Base-by-base conservation (phyloP, 768 basidiomycete species). In the Amanita rimosa region DNA sequence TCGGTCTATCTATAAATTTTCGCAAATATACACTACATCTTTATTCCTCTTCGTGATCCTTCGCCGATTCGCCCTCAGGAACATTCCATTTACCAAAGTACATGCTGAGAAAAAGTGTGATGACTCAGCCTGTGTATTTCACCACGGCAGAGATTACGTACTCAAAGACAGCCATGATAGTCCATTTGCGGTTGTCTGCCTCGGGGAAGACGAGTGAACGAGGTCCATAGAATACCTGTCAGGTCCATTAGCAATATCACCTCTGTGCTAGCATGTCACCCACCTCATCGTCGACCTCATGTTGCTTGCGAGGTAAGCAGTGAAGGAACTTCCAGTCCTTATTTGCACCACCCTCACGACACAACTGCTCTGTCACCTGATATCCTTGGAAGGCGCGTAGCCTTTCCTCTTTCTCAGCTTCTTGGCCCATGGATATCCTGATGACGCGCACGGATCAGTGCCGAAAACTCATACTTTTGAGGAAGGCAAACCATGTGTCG, bases 401-500 rank as follows among this genome's bases (percentile, higher is more conserved):
- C 13, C 95, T 81, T 56, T 90, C 81, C 27, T 71, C 87, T 54
- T 93, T 91, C 64, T 98, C 93, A 1, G 83, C 85, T 65, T 98
- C 96, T 65, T 96, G 92, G 14, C 96, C 96, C 96, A 99, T 98
- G 2, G 95, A 97, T 54, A 98, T 92, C 93, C 91, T 94, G 27
- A 7, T 36, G 26, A 17, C 31, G 47, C 21, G 1, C 16, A 31
- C 19, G 16, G 17, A 31, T 22, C 9, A 35, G 38, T 44, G 9
- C 53, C 3, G 34, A 29, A 17, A 13, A 37, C 38, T 40, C 14
- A 35, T 21, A 14, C 29, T 7, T 16, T 44, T 26, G 35, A 45
- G n/a, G 31, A 51, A 42, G 40, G 61, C 73, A 50, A 52, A 90
- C 92, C 95, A 99, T 3, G 96, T 99, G 63, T 99, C 96, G 2